Base-by-base conservation (phyloP, 208 protist species). In the Jaenimonas drosophilae region DNA sequence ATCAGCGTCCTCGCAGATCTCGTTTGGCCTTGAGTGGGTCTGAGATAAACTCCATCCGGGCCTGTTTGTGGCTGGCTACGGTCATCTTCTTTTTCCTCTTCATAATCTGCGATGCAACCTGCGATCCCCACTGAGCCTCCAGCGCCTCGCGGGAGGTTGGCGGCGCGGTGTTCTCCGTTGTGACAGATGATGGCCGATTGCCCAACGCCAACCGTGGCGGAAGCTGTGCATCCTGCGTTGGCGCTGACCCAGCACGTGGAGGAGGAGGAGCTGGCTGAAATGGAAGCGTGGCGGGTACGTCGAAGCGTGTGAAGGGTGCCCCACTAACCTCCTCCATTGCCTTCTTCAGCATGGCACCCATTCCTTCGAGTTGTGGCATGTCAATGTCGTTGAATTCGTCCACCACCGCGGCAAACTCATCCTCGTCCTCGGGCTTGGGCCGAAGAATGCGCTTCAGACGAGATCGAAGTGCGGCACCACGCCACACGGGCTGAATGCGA, bases 401-500 rank as follows among this genome's bases (percentile, higher is more conserved):
- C 32, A 76, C 47, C 38, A 89, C 76, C 39, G 71, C 70, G 0
- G 49, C 37, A 46, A 78, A 88, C 34, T 64, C 49, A 5, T 64
- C 69, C 12, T 78, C 69, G 33, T 72, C 74, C 44, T 75, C 69
- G 5, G 41, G 17, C 4, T 20, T 27, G 16, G 16, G 28, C 33
- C 70, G 42, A 31, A 84, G 42, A 17, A 87, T 65, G 16, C 79
- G 79, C 19, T 48, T 42, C 17, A 93, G 54, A 5, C 86, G 74
- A 3, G 64, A 68, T 2, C 86, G 86, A 23, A 90, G 21, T 11
- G 65, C 66, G 0, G 86, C 86, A 1, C 86, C 86, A 31, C 86
- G 80, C 73, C 80, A 79, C n/a, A 94, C 29, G 7, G 80, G 81
- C 41, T 89, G 85, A 52, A 93, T 93, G 17, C 61, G 59, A 1